A percentile compares a stretch with the other conserved stretches of the same genome.
These are phyloP conservation scores for Rhynchosporium secalis DNA, from an alignment of 2,329 filamentous ascomycete genomes.

Conservation along the genomic window DNA sequence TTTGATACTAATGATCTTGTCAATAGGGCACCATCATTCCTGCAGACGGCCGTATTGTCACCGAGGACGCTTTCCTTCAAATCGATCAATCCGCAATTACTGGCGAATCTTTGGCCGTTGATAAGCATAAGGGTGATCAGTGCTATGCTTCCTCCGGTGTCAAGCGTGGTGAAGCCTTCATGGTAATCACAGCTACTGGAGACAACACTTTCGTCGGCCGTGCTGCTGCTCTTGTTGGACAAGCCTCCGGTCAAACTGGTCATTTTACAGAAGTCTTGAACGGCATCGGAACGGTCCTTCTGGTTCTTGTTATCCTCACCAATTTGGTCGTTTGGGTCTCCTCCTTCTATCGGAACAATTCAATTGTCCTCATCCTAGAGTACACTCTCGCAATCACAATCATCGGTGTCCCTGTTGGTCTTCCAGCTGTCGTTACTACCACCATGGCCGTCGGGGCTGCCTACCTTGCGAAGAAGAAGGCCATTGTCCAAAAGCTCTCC, in stretches of 20 bases:
- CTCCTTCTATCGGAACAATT: constrained; percentile 84
- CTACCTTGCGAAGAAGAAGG: constrained; percentile 88
- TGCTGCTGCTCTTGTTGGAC: constrained; percentile 80
- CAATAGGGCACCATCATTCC: constrained; percentile 78
- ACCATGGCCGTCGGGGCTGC: constrained; percentile 94
- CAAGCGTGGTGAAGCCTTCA: constrained; percentile 85
- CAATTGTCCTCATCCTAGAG: constrained; percentile 74
- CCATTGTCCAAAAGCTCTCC: constrained; percentile 89
- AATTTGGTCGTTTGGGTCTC: constrained; percentile 82
- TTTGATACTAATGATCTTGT: constrained; percentile 19
- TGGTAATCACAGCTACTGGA: constrained; percentile 81
- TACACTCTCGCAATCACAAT: constrained; percentile 90
- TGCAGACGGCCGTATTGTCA: constrained; percentile 83
- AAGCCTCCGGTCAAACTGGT: constrained; percentile 70
- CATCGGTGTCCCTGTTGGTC: constrained; percentile 89
- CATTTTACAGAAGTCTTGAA: constrained; percentile 92
- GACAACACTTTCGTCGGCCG: constrained; percentile 90
- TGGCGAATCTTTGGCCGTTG: constrained; percentile 86
- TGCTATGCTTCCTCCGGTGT: constrained; percentile 85
- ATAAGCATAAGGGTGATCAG: constrained; percentile 79
- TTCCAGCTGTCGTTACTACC: constrained; percentile 88
- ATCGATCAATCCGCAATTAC: constrained; percentile 92
- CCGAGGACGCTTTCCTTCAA: constrained; percentile 81
- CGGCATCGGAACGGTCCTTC: constrained; percentile 77
- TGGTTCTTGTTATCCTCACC: constrained; percentile 78